A percentile compares a stretch with the other conserved stretches of the same genome.
phyloP scores from a whole-genome alignment of 306 rosid genomes.

The Trichosanthes cucumerina region DNA sequence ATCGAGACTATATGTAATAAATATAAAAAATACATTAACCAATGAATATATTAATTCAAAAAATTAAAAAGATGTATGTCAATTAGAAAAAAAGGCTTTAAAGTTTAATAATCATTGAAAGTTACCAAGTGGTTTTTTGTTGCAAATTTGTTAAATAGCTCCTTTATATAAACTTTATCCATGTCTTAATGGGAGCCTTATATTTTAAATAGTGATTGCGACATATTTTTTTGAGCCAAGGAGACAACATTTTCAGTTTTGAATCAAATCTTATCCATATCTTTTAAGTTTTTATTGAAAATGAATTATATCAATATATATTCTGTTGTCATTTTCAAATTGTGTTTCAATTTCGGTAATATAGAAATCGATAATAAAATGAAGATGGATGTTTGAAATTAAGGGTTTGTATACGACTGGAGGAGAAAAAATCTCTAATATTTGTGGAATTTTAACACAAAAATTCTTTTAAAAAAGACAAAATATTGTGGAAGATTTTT shows the following conservation, averaged over 20 bases:
- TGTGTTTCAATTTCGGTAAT: not conserved
- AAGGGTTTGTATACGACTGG: not conserved
- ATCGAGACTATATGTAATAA: not conserved
- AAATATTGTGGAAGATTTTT: no score
- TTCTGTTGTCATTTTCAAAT: not conserved
- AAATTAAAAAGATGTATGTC: no score
- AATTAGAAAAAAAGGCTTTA: not conserved
- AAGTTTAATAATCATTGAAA: not conserved
- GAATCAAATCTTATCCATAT: conserved; percentile 3
- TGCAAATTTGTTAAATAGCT: not conserved
- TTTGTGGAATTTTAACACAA: not conserved
- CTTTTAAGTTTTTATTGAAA: not conserved
- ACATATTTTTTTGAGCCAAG: not conserved
- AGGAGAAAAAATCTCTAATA: not conserved
- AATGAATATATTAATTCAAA: no score
- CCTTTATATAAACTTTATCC: not conserved
- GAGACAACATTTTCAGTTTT: not conserved
- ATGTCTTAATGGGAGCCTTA: not conserved
- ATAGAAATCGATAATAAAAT: not conserved
- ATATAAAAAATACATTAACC: not conserved
- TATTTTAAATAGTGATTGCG: not conserved
- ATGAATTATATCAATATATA: no score
- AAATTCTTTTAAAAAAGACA: no score
- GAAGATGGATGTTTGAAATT: not conserved
- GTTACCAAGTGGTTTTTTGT: not conserved